A percentile compares a stretch with the other conserved stretches of the same genome.
Evolutionary conservation across 805 yeast genomes (phyloP).

Genomic region (Candida rishiriensis): DNA sequence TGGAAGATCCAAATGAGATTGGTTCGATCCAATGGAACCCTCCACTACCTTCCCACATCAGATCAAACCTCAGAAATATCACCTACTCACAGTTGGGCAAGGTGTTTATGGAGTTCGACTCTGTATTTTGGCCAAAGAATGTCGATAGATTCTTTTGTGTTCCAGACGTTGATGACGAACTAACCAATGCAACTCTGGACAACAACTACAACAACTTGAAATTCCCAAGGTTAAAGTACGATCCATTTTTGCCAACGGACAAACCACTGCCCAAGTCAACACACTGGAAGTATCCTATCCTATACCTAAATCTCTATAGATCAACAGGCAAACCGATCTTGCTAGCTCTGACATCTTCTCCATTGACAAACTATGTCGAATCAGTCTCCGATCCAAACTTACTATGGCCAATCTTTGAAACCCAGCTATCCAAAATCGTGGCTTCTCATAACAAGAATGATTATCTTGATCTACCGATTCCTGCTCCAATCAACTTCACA

Average conservation of each 20-base stretch:
- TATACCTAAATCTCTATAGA: slow-evolving; percentile 28
- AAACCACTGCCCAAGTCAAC: slow-evolving; percentile 12
- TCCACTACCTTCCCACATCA: slow-evolving; percentile 31
- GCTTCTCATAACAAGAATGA: slow-evolving; percentile 14
- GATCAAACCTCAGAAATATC: slow-evolving; percentile 25
- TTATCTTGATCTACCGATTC: slow-evolving; percentile 4
- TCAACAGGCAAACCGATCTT: slow-evolving; percentile 34
- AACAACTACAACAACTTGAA: slow-evolving; percentile 1
- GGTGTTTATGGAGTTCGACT: slow-evolving; percentile 42
- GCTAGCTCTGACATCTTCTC: slow-evolving; percentile 44
- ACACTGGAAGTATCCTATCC: slow-evolving; percentile 25
- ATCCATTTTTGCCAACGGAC: background rate
- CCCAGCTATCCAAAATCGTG: slow-evolving; percentile 32
- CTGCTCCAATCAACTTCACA: slow-evolving; percentile 22
- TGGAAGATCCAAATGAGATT: slow-evolving; percentile 22
- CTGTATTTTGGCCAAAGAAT: slow-evolving; percentile 40
- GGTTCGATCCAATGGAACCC: slow-evolving; percentile 31
- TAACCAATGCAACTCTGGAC: slow-evolving; percentile 12
- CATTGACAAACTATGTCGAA: slow-evolving; percentile 47
- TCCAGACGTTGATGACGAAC: slow-evolving; percentile 25
- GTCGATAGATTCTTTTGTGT: slow-evolving; percentile 30
- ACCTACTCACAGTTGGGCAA: slow-evolving; percentile 43
- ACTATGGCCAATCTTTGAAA: slow-evolving; percentile 44
- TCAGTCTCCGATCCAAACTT: background rate
- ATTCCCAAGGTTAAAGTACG: slow-evolving; percentile 4